These are phyloP conservation scores for Colletotrichum trifolii DNA, from an alignment of 2,329 filamentous ascomycete species.

Conservation along the genomic window DNA sequence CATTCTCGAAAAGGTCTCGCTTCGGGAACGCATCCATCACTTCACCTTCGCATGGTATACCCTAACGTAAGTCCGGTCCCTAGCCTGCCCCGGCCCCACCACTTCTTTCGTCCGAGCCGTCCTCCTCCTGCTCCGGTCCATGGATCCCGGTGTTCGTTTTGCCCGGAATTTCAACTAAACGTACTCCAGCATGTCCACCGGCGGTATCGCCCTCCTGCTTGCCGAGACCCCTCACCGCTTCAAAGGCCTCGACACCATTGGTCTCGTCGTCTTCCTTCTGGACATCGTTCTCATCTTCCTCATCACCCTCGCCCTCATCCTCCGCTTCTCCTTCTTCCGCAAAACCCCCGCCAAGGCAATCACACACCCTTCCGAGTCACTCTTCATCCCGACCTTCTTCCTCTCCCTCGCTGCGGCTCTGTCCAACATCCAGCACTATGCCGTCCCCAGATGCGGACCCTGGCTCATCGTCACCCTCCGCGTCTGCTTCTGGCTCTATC, in stretches of 20 bases:
- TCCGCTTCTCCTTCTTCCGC: slow-evolving; percentile 59
- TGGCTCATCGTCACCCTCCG: slow-evolving; percentile 64
- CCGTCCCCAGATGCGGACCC: slow-evolving; percentile 56
- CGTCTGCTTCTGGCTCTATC: slow-evolving; percentile 72
- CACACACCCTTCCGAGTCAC: slow-evolving; percentile 63
- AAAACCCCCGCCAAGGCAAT: slow-evolving; percentile 57
- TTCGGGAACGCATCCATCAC: slow-evolving; percentile 46
- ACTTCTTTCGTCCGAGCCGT: background rate
- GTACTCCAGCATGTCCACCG: slow-evolving; percentile 39
- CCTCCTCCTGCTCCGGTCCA: background rate
- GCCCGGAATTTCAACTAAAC: background rate
- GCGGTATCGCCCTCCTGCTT: slow-evolving; percentile 66
- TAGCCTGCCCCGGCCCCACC: background rate
- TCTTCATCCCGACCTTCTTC: slow-evolving; percentile 73
- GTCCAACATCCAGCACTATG: slow-evolving; percentile 61
- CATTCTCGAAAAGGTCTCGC: slow-evolving; percentile 30
- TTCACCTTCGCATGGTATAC: slow-evolving; percentile 69
- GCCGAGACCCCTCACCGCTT: slow-evolving; percentile 64
- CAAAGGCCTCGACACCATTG: slow-evolving; percentile 62
- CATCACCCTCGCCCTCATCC: slow-evolving; percentile 57
- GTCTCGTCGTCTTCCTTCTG: slow-evolving; percentile 65
- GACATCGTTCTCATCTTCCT: slow-evolving; percentile 65
- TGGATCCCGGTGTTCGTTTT: too few relatives aligned
- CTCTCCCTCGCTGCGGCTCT: slow-evolving; percentile 71
- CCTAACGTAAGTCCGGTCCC: slow-evolving; percentile 41